Evolutionary conservation across 306 rosid genomes (phyloP).

Genomic region (Phaseolus lunatus): DNA sequence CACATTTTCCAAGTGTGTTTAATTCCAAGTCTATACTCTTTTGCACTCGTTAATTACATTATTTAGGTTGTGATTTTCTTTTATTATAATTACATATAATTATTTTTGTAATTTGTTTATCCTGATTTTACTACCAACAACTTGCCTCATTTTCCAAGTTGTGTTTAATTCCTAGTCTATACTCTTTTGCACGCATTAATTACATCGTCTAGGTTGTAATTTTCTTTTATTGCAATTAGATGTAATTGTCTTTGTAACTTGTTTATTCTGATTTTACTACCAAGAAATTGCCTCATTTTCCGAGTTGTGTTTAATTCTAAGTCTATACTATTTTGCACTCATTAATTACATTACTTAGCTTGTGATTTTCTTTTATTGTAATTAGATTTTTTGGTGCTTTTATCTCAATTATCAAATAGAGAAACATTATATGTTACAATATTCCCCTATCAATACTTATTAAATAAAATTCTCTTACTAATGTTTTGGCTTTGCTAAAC

Average conservation of each 20-base stretch:
- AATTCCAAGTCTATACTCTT: constrained; percentile 15
- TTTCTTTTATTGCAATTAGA: background rate
- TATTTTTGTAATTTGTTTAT: constrained; percentile 36
- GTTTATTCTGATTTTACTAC: too few relatives aligned
- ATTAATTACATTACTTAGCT: too few relatives aligned
- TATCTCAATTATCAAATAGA: background rate
- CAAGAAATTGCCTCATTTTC: too few relatives aligned
- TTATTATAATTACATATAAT: background rate
- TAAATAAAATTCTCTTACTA: background rate
- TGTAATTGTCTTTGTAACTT: too few relatives aligned
- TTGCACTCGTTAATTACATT: constrained; percentile 11
- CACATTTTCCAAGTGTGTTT: constrained; percentile 28
- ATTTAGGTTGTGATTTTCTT: background rate
- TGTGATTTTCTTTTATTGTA: too few relatives aligned
- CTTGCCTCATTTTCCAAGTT: constrained; percentile 28
- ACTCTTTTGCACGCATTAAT: constrained; percentile 23
- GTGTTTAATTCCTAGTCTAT: constrained; percentile 15
- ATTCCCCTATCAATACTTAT: background rate
- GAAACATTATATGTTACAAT: background rate
- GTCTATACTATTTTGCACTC: too few relatives aligned
- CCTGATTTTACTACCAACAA: constrained; percentile 21
- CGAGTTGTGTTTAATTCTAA: too few relatives aligned
- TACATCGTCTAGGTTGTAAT: background rate
- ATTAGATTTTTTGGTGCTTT: too few relatives aligned
- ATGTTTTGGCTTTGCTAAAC: background rate